Conservation (phyloP, 306 rosid species). For the Gastrolobium villosum region DNA sequence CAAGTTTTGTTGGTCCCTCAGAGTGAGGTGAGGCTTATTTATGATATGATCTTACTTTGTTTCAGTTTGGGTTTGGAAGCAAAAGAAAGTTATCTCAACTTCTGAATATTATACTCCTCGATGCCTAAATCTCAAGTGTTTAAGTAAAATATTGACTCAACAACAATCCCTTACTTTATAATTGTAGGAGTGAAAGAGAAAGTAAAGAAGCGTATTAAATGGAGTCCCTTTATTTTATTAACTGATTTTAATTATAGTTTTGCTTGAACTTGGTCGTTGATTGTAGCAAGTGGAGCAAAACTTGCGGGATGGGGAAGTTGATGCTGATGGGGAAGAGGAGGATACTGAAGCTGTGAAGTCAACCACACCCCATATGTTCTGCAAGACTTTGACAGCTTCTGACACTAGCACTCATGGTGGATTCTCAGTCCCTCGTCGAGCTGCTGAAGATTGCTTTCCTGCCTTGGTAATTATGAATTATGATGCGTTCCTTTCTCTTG, state of each 20-base stretch:
- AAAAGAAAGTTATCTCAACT: conserved; percentile 21
- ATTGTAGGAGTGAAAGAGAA: neutral
- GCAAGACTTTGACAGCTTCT: conserved; percentile 98
- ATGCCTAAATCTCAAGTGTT: conserved; percentile 15
- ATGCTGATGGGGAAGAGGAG: conserved; percentile 73
- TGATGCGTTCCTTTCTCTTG: neutral
- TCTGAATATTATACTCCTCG: neutral
- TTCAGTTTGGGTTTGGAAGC: conserved; percentile 36
- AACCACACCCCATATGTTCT: conserved; percentile 96
- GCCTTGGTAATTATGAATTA: conserved; percentile 72
- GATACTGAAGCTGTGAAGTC: conserved; percentile 81
- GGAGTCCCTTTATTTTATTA: conserved; percentile 18
- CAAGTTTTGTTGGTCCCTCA: conserved; percentile 90
- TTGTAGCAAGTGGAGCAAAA: conserved; percentile 67
- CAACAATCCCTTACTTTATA: neutral
- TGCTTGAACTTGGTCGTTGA: conserved; percentile 45
- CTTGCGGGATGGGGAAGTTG: conserved; percentile 61
- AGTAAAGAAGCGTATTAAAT: neutral
- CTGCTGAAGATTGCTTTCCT: conserved; percentile 99
- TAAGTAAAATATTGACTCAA: conserved; percentile 14
- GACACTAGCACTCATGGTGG: conserved; percentile 99
- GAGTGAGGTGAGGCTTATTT: conserved; percentile 74
- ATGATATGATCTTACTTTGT: neutral
- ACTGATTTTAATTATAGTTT: conserved; percentile 37
- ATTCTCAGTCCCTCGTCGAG: conserved; percentile 97